A percentile compares a stretch with the other conserved stretches of the same genome.
Evolutionary conservation across 208 protist genomes (phyloP).

Genomic region (Paratrypanosoma confusum): DNA sequence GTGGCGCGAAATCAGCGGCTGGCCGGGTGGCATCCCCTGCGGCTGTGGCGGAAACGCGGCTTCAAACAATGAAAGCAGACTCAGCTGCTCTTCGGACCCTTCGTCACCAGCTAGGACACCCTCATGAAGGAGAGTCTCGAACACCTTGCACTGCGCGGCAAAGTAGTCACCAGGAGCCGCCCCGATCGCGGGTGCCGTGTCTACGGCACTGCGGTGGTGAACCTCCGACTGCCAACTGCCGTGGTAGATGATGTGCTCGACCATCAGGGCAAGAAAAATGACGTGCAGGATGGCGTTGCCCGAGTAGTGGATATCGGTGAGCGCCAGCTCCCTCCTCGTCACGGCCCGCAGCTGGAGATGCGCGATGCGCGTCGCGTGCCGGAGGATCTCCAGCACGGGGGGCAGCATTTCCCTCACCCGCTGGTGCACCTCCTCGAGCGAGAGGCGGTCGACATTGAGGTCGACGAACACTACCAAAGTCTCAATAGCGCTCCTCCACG

Average conservation of each 20-base stretch:
- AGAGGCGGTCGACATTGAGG: conserved; percentile 15
- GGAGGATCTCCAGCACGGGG: conserved; percentile 9
- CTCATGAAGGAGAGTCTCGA: no score
- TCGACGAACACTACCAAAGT: conserved; percentile 40
- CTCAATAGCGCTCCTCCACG: conserved; percentile 50
- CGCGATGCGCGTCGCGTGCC: conserved; percentile 7
- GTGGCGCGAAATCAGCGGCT: no score
- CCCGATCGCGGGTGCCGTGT: no score
- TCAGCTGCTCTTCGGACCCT: no score
- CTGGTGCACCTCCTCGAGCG: conserved; percentile 14
- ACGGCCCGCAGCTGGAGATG: conserved; percentile 7
- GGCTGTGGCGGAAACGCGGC: no score
- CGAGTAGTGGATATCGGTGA: conserved; percentile 20
- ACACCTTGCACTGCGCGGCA: no score
- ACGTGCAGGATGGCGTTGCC: conserved; percentile 47
- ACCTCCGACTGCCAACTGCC: conserved; percentile 22
- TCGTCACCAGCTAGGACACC: no score
- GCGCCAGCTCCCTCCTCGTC: background rate
- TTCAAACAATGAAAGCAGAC: no score
- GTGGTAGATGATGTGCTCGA: conserved; percentile 59
- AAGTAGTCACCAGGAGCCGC: no score
- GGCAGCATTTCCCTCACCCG: conserved; percentile 23
- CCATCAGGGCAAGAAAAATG: conserved; percentile 46
- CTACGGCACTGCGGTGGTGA: no score
- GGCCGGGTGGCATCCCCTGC: no score